These are phyloP conservation scores for Cnidoscolus chayamansa DNA, from an alignment of 441 rosid species.

Conservation along the genomic window DNA sequence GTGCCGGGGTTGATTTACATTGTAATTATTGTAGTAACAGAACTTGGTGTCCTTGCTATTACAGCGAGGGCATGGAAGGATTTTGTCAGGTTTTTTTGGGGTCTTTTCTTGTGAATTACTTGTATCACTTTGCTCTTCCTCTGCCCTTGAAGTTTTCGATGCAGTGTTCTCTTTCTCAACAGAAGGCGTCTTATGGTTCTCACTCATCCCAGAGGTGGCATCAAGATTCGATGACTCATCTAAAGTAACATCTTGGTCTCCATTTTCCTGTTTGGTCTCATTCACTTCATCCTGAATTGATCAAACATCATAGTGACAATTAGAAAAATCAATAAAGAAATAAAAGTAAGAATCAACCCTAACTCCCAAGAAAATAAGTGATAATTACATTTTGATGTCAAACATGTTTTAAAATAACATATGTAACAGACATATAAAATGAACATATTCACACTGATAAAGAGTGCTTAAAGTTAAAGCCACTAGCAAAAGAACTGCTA, in stretches of 20 bases:
- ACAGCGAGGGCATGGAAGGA: slow-evolving; percentile 68
- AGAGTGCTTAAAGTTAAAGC: neutral
- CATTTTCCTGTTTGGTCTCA: slow-evolving; percentile 35
- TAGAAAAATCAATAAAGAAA: neutral
- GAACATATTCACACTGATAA: neutral
- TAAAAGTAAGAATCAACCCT: neutral
- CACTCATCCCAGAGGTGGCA: slow-evolving; percentile 39
- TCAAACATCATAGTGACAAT: neutral
- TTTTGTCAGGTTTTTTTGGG: slow-evolving; percentile 63
- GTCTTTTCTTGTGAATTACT: slow-evolving; percentile 47
- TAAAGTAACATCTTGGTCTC: slow-evolving; percentile 23
- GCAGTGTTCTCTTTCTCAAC: slow-evolving; percentile 24
- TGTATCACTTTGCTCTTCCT: slow-evolving; percentile 36
- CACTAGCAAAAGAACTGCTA: neutral
- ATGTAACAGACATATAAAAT: neutral
- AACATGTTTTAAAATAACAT: neutral
- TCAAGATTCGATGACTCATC: slow-evolving; percentile 42
- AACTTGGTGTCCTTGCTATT: slow-evolving; percentile 66
- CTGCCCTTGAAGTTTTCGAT: slow-evolving; percentile 28
- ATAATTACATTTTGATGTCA: neutral
- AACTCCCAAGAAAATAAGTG: neutral
- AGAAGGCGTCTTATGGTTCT: slow-evolving; percentile 24
- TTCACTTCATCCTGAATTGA: slow-evolving; percentile 37
- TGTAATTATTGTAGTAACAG: slow-evolving; percentile 70
- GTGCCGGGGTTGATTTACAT: slow-evolving; percentile 68